Evolutionary conservation across 371 early-diverging fungal genomes (phyloP).

Genomic region (Saksenaea oblongispora): DNA sequence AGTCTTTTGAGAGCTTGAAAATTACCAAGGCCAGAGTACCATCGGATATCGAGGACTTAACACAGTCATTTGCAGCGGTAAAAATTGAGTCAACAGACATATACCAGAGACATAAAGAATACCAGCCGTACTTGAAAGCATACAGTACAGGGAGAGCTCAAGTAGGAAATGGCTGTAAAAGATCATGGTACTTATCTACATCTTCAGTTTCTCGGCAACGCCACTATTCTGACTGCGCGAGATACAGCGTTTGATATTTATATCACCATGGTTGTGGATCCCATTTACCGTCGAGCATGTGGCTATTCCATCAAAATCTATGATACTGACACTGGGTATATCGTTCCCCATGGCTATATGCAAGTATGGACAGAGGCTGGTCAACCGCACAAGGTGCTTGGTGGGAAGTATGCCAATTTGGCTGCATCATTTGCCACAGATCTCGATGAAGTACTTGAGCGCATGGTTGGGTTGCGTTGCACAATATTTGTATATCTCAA

Average conservation of each 20-base stretch:
- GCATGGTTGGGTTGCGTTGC: slow-evolving; percentile 13
- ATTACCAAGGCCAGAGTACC: neutral
- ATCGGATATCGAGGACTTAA: neutral
- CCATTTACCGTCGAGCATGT: slow-evolving; percentile 17
- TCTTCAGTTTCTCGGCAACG: slow-evolving; percentile 30
- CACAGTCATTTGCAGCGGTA: neutral
- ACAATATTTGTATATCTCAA: slow-evolving; percentile 27
- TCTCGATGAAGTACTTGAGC: slow-evolving; percentile 14
- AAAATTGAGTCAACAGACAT: neutral
- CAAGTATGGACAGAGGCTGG: neutral
- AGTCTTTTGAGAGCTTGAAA: slow-evolving; percentile 7
- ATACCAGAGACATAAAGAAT: neutral
- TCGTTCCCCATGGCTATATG: neutral
- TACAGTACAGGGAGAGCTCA: slow-evolving; percentile 24
- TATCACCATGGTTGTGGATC: slow-evolving; percentile 29
- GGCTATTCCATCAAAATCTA: slow-evolving; percentile 21
- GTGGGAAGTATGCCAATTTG: slow-evolving; percentile 9
- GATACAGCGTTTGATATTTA: slow-evolving; percentile 28
- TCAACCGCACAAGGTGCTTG: neutral
- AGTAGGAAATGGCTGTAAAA: slow-evolving; percentile 8
- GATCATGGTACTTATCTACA: neutral
- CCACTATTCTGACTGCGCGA: slow-evolving; percentile 21
- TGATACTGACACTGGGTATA: neutral
- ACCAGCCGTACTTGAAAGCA: slow-evolving; percentile 21
- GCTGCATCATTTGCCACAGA: slow-evolving; percentile 13